A percentile compares a stretch with the other conserved stretches of the same genome.
Conservation (phyloP, 805 yeast species). For the Vanderwaltozyma verrucispora region DNA sequence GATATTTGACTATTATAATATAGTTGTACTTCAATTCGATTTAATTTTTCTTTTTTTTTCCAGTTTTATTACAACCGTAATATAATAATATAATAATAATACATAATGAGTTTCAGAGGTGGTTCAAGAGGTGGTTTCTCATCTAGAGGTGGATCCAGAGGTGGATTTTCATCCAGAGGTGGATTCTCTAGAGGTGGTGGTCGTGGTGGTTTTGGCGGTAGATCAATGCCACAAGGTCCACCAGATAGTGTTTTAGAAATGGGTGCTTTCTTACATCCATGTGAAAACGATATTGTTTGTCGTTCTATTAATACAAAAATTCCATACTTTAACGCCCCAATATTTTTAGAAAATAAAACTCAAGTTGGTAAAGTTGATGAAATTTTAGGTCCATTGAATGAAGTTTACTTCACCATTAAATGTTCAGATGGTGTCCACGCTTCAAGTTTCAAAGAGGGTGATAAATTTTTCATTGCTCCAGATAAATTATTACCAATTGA, state of each 20-base stretch:
- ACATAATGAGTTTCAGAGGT: constrained; percentile 33
- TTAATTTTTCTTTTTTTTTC: no score
- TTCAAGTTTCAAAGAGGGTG: constrained; percentile 85
- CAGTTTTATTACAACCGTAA: no score
- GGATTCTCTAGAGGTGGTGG: constrained; percentile 31
- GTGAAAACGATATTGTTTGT: constrained; percentile 97
- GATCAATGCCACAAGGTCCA: constrained; percentile 77
- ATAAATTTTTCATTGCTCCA: constrained; percentile 89
- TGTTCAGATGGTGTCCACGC: constrained; percentile 97
- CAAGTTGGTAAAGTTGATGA: constrained; percentile 97
- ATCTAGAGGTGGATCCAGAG: constrained; percentile 33
- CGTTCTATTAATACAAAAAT: constrained; percentile 87
- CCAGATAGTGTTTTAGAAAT: constrained; percentile 91
- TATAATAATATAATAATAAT: no score
- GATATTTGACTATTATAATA: no score
- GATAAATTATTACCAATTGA: constrained; percentile 94
- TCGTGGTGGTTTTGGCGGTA: constrained; percentile 33
- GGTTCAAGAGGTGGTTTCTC: constrained; percentile 28
- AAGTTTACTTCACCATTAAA: constrained; percentile 94
- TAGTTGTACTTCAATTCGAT: no score
- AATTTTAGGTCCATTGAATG: constrained; percentile 94
- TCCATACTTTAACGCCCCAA: constrained; percentile 98
- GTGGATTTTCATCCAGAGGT: constrained; percentile 23
- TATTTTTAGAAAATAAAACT: constrained; percentile 90
- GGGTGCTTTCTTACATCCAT: constrained; percentile 86